phyloP scores from a whole-genome alignment of 2,329 filamentous ascomycete species.

The Sphaceloma murrayae region DNA sequence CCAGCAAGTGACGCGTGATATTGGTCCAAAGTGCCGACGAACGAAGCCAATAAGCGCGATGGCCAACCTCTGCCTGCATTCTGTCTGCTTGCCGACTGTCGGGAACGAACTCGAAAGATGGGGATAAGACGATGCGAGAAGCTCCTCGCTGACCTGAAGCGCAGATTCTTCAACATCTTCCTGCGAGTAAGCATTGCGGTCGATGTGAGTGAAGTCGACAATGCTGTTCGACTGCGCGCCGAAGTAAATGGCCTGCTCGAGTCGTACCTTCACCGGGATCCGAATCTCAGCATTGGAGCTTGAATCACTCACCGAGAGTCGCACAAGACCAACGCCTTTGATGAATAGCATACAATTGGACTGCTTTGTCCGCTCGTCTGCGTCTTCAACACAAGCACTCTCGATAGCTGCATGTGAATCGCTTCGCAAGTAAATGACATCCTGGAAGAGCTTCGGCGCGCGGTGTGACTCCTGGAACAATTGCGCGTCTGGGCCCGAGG shows the following conservation, averaged over 20 bases:
- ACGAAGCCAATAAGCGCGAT: conserved; percentile 66
- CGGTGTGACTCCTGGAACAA: conserved; percentile 58
- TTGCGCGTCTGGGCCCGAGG: conserved; percentile 64
- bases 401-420: conserved; percentile 42
- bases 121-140: conserved; percentile 65
- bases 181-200: conserved; percentile 52
- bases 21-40: conserved; percentile 49
- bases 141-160: conserved; percentile 66
- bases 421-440: conserved; percentile 67
- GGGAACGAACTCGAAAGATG: conserved; percentile 61
- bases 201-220: conserved; percentile 67
- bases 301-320: conserved; percentile 45
- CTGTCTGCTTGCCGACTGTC: conserved; percentile 73
- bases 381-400: conserved; percentile 41
- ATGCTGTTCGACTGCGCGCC: conserved; percentile 73
- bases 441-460: conserved; percentile 64
- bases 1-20: conserved; percentile 66
- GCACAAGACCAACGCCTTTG: conserved; percentile 48
- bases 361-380: conserved; percentile 28
- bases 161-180: conserved; percentile 69
- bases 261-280: conserved; percentile 75
- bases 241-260: conserved; percentile 93
- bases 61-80: conserved; percentile 61
- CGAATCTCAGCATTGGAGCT: conserved; percentile 46
- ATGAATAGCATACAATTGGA: conserved; percentile 45